Conservation (phyloP, 2,329 filamentous ascomycete genomes). For the Ophiostoma sp. region DNA sequence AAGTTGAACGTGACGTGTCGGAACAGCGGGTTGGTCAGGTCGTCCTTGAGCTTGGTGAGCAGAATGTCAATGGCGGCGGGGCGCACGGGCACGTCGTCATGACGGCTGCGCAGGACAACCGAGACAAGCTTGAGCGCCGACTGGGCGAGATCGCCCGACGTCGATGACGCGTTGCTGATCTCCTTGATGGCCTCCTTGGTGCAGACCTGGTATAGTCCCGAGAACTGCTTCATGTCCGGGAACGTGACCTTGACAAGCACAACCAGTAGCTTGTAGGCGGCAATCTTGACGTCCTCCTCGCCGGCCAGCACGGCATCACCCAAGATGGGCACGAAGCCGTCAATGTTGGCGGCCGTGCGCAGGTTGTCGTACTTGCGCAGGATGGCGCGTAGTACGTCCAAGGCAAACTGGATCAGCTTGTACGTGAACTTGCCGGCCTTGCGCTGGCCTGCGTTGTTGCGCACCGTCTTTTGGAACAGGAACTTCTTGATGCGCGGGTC, state of each 20-base stretch:
- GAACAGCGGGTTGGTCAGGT: constrained; percentile 86
- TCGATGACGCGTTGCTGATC: constrained; percentile 70
- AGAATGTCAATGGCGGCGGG: constrained; percentile 78
- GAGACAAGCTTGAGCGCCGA: constrained; percentile 84
- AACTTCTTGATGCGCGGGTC: constrained; percentile 65
- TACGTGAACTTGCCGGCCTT: constrained; percentile 73
- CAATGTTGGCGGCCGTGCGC: constrained; percentile 70
- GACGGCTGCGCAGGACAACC: constrained; percentile 74
- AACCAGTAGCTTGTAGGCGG: constrained; percentile 77
- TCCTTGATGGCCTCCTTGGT: constrained; percentile 78
- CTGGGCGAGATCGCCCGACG: constrained; percentile 77
- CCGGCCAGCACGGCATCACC: constrained; percentile 78
- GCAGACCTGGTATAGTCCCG: constrained; percentile 65
- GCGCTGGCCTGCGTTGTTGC: constrained; percentile 61
- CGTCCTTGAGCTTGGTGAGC: constrained; percentile 73
- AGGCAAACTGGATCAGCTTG: constrained; percentile 81
- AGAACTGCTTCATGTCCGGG: constrained; percentile 51
- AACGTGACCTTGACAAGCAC: constrained; percentile 82
- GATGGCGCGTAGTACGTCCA: constrained; percentile 82
- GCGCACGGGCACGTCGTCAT: constrained; percentile 68
- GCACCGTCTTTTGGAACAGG: constrained; percentile 72
- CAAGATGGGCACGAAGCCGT: constrained; percentile 81
- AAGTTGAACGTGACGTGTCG: constrained; percentile 95
- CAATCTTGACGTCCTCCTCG: constrained; percentile 89
- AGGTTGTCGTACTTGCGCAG: constrained; percentile 79